phyloP scores from a whole-genome alignment of 2,329 filamentous ascomycete species.

The Fusarium sp. region DNA sequence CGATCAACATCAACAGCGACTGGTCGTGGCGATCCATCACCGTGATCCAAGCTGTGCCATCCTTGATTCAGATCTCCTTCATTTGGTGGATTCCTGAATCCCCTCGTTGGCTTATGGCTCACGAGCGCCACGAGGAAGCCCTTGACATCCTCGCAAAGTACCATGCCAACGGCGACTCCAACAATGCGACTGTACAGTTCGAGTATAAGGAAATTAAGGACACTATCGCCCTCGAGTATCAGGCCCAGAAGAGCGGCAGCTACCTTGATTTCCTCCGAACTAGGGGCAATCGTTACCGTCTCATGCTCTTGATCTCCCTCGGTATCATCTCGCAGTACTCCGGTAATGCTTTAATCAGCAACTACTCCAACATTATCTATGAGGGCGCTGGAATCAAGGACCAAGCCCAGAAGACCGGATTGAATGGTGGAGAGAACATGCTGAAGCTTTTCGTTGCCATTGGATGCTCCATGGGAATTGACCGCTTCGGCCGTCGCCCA shows the following conservation, averaged over 20 bases:
- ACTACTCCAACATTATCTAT: conserved; percentile 76
- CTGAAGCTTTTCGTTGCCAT: conserved; percentile 27
- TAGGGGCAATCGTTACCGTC: conserved; percentile 74
- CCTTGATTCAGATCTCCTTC: conserved; percentile 72
- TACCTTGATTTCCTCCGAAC: conserved; percentile 75
- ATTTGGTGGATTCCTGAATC: conserved; percentile 78
- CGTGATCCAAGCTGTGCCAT: conserved; percentile 74
- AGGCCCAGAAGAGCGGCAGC: conserved; percentile 63
- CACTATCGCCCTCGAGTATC: conserved; percentile 61
- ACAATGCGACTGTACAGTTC: conserved; percentile 74
- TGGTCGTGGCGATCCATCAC: conserved; percentile 79
- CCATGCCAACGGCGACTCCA: conserved; percentile 72
- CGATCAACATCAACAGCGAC: conserved; percentile 68
- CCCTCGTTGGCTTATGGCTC: conserved; percentile 74
- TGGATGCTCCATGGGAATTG: conserved; percentile 28
- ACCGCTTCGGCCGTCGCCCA: conserved; percentile 63
- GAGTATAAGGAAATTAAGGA: conserved; percentile 77
- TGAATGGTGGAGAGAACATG: conserved; percentile 32
- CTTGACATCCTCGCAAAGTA: conserved; percentile 72
- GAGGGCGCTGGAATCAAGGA: conserved; percentile 71
- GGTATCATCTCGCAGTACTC: conserved; percentile 78
- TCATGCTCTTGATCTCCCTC: conserved; percentile 73
- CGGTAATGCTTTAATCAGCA: conserved; percentile 76
- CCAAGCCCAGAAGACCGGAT: conserved; percentile 64
- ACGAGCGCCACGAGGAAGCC: conserved; percentile 74